Percentiles rank a stretch among this genome's conserved stretches.
Conservation (phyloP, 768 basidiomycete species). For the Amanita thiersii region DNA sequence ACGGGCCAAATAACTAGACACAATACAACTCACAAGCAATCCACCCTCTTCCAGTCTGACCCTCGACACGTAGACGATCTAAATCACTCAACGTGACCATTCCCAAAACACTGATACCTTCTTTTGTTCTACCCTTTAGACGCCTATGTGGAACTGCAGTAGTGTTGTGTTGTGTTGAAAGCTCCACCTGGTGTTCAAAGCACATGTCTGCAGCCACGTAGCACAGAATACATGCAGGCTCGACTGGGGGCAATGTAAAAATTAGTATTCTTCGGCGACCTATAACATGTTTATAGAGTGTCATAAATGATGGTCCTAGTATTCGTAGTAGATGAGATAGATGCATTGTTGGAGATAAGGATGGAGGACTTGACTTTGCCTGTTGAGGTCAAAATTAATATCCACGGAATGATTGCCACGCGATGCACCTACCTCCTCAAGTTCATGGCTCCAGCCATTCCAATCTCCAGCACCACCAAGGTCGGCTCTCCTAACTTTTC, state of each 20-base stretch:
- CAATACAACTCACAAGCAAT: conserved; percentile 53
- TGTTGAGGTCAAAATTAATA: conserved; percentile 7
- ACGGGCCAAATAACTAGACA: not conserved
- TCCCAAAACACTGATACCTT: conserved; percentile 63
- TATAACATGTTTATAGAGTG: conserved; percentile 73
- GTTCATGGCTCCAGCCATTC: conserved; percentile 62
- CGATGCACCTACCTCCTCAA: conserved; percentile 38
- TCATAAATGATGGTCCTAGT: conserved; percentile 71
- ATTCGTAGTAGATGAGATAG: conserved; percentile 71
- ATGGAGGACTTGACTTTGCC: conserved; percentile 20
- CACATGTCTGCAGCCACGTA: conserved; percentile 54
- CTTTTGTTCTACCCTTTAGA: conserved; percentile 33
- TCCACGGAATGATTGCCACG: not conserved
- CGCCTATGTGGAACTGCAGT: conserved; percentile 8
- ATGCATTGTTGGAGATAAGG: conserved; percentile 52
- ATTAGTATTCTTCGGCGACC: conserved; percentile 71
- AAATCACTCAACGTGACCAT: conserved; percentile 75
- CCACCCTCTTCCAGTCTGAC: conserved; percentile 62
- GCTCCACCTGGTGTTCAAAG: conserved; percentile 32
- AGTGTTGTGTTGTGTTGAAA: conserved; percentile 8
- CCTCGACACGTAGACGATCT: conserved; percentile 49
- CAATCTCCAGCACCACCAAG: conserved; percentile 52
- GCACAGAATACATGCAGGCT: conserved; percentile 70
- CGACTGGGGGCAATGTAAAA: conserved; percentile 73
- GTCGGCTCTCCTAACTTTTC: conserved; percentile 41